Evolutionary conservation across 2,329 filamentous ascomycete genomes (phyloP), one percentile per base, ranked within the genome.

Genomic region (Didymella pomorum): DNA sequence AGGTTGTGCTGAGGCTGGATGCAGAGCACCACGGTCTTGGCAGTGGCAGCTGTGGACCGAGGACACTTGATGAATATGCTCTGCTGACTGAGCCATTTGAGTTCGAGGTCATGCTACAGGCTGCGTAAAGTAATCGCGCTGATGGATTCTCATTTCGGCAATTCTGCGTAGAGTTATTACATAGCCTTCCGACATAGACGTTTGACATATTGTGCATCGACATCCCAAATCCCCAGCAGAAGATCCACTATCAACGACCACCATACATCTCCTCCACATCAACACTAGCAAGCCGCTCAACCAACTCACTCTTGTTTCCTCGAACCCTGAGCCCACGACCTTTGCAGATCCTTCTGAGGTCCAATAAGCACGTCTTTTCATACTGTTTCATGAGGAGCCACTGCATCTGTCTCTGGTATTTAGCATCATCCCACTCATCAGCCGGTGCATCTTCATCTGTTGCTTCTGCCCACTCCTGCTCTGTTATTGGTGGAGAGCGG

Each of bases 11-110:
- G 2, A 78, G 85, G 53, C 66, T 89, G 56, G 87, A 89, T 74
- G 86, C 82, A 78, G 79, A 77, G 62, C 86, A 89, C 72, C 86
- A 89, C 69, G 87, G 87, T 0, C 65, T 89, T 29, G 87, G 87
- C 0, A 87, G 84, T 10, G 87, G 82, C 7, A 86, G 83, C 48
- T 89, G 87, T 72, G 87, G 87, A 23, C 86, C 86, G 0, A 81
- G 81, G 55, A 79, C 78, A 11, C 54, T 79, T 47, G 74, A 77
- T 12, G 53, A 79, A 65, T 79, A 81, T 71, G 71, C 71, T 18
- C 59, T 80, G 33, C 58, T 76, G 45, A 75, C 71, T 6, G 64
- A 67, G 60, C 60, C 68, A 1, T 80, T 80, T 66, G 73, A 78
- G 56, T 80, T 75, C 61, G 71, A 74, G 55, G 48, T 74, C 3